phyloP scores from a whole-genome alignment of 345 rosid genomes.

The Euphorbia lathyris region DNA sequence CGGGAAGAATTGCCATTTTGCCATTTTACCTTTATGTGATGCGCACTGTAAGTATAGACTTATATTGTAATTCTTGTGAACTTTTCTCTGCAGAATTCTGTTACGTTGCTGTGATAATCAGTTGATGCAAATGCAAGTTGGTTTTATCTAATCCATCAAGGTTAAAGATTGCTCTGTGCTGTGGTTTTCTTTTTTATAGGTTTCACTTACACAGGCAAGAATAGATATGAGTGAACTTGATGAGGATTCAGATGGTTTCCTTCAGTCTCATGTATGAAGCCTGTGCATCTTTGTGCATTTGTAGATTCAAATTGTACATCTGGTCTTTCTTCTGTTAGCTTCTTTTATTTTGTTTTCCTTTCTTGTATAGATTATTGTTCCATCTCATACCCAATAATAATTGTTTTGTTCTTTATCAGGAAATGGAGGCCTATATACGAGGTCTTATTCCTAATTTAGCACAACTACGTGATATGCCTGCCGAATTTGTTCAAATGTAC shows the following conservation, averaged over 20 bases:
- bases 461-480: constrained; percentile 92
- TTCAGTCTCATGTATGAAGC: constrained; percentile 65
- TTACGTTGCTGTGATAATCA: neutral
- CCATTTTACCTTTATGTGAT: constrained; percentile 97
- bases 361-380: constrained; percentile 2
- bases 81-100: neutral
- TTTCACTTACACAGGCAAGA: constrained; percentile 97
- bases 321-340: constrained; percentile 11
- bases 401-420: constrained; percentile 47
- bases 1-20: constrained; percentile 95
- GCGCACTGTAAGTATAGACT: constrained; percentile 75
- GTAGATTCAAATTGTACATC: constrained; percentile 2
- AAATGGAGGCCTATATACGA: constrained; percentile 90
- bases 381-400: constrained; percentile 8
- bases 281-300: constrained; percentile 8
- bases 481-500: constrained; percentile 75
- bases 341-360: neutral
- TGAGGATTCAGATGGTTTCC: constrained; percentile 98
- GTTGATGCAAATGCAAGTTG: neutral
- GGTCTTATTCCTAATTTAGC: constrained; percentile 98
- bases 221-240: constrained; percentile 99
- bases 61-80: neutral
- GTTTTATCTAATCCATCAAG: neutral
- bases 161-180: constrained; percentile 9
- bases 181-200: constrained; percentile 48